These are phyloP conservation scores for Saksenaea vasiformis DNA, from an alignment of 371 early-diverging fungal species.

Conservation along the genomic window DNA sequence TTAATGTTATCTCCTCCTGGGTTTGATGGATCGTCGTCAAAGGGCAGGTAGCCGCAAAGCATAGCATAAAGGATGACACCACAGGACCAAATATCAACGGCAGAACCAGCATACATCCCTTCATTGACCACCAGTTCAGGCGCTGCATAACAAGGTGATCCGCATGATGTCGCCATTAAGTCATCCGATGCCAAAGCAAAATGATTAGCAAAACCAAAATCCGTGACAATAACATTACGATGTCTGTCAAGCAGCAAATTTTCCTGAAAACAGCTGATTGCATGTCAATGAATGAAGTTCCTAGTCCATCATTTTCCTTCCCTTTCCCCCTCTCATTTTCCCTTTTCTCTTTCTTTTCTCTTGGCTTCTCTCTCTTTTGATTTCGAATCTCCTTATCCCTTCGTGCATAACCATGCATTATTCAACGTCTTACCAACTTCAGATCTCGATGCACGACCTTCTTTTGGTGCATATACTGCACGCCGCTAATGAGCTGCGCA, in stretches of 20 bases:
- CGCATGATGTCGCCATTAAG: conserved; percentile 90
- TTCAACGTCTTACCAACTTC: conserved; percentile 54
- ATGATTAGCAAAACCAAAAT: conserved; percentile 99
- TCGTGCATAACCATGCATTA: conserved; percentile 2
- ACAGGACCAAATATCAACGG: conserved; percentile 95
- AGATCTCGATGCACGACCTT: conserved; percentile 73
- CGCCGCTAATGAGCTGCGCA: conserved; percentile 75
- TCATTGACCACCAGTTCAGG: conserved; percentile 95
- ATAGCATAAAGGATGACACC: conserved; percentile 89
- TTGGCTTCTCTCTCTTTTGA: neutral
- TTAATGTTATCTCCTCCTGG: conserved; percentile 73
- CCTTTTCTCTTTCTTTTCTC: conserved; percentile 4
- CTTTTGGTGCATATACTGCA: conserved; percentile 59
- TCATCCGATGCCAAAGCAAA: conserved; percentile 65
- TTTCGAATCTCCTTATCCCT: neutral
- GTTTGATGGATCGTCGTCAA: conserved; percentile 80
- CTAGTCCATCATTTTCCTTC: conserved; percentile 36
- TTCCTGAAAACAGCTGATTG: conserved; percentile 87
- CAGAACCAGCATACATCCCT: conserved; percentile 94
- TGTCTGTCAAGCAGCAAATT: conserved; percentile 86
- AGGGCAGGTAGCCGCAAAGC: conserved; percentile 82
- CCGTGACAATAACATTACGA: conserved; percentile 92
- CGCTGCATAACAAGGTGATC: conserved; percentile 97
- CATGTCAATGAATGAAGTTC: conserved; percentile 20
- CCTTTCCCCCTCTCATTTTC: neutral